Base-by-base conservation (phyloP, 2,329 filamentous ascomycete species). In the Camillea tinctor region DNA sequence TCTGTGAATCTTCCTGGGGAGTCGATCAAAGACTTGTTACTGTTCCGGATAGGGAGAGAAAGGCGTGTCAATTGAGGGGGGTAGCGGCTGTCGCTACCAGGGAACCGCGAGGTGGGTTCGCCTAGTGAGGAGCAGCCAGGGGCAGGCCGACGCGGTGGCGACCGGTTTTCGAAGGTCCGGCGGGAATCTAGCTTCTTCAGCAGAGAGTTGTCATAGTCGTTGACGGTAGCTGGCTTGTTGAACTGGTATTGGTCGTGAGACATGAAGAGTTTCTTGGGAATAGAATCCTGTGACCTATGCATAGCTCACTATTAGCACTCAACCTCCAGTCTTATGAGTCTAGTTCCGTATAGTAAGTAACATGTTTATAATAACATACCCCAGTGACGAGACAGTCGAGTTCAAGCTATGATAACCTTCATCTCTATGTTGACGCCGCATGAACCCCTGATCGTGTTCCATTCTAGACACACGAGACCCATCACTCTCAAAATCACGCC, bases 131-230 rank as follows among this genome's bases (percentile, higher is more conserved):
- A 71, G 59, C 76, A 71, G 59, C 76, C 79, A 5, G 83, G 72
- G 3, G 75, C 73, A 9, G 80, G 79, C 54, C 77, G 76, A 15
- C 73, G 70, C 21, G 80, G 76, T 1, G 80, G 77, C 8, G 80
- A 78, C 17, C 72, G 71, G 56, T 76, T 80, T 59, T 82, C 80
- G n/a, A 79, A 67, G 0, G 73, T 75, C 44, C 79, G 75, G 44
- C 78, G 72, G 1, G 79, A 77, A 59, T 85, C 79, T n/a, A 87
- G 75, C 72, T 83, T 86, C 70, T 82, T 83, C 60, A 84, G 80
- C 68, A 85, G 78, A 55, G 74, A 77, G 60, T 76, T 79, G 60
- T 82, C 80, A 56, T 85, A 80, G 15, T 80, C 74, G 51, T 63
- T 74, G 17, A 59, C 64, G n/a, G n/a, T n/a, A 13, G 64, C 81